phyloP scores from a whole-genome alignment of 208 protist species.

The Trichomonas vaginalis region DNA sequence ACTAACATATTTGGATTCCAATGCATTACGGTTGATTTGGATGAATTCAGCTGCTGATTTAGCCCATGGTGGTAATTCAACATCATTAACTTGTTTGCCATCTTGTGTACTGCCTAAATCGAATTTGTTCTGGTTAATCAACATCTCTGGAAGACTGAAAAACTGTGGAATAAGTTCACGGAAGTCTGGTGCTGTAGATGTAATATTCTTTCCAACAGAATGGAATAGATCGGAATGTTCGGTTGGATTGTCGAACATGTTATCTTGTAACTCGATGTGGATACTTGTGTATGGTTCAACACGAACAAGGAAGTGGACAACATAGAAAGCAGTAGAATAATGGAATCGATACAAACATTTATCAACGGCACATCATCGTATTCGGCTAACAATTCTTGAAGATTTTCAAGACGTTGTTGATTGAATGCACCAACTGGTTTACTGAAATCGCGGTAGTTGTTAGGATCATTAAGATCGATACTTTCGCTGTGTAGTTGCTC shows the following conservation, averaged over 20 bases:
- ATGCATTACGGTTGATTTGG: slow-evolving; percentile 36
- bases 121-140: slow-evolving; percentile 37
- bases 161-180: slow-evolving; percentile 48
- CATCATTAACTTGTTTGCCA: background rate
- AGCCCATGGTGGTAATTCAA: slow-evolving; percentile 33
- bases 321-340: slow-evolving; percentile 32
- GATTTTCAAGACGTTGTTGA: background rate
- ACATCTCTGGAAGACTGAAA: slow-evolving; percentile 44
- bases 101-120: slow-evolving; percentile 34
- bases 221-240: background rate
- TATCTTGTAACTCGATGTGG: slow-evolving; percentile 28
- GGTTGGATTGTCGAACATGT: background rate
- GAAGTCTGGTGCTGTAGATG: background rate
- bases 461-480: background rate
- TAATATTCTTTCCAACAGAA: background rate
- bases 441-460: background rate
- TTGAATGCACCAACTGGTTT: slow-evolving; percentile 18
- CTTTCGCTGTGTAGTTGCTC: slow-evolving; percentile 26
- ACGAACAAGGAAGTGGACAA: slow-evolving; percentile 27
- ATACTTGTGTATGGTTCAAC: slow-evolving; percentile 32
- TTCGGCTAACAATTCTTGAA: background rate
- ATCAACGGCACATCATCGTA: background rate
- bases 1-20: slow-evolving; percentile 44
- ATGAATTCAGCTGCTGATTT: slow-evolving; percentile 37
- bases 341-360: slow-evolving; percentile 22